These are phyloP conservation scores for Hemisphaericaspora nanyangensis DNA, from an alignment of 805 yeast genomes.

Conservation along the genomic window DNA sequence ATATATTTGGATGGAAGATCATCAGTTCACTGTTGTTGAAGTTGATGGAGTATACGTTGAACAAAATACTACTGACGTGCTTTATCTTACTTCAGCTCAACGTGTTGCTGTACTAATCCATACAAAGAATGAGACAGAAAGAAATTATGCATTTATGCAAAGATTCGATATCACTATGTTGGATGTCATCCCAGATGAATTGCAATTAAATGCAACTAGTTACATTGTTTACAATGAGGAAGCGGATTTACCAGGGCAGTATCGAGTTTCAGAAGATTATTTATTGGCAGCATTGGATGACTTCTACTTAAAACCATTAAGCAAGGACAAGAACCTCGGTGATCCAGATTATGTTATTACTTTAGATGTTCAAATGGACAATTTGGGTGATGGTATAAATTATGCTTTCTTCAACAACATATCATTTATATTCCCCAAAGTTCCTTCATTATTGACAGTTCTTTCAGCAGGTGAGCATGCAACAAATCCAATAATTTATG, in stretches of 20 bases:
- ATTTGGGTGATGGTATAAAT: slow-evolving; percentile 67
- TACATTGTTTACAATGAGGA: slow-evolving; percentile 47
- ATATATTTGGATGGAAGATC: slow-evolving; percentile 39
- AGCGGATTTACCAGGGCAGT: slow-evolving; percentile 14
- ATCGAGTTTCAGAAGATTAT: slow-evolving; percentile 20
- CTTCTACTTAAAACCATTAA: slow-evolving; percentile 62
- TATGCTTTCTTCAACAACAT: slow-evolving; percentile 73
- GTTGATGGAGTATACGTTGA: slow-evolving; percentile 52
- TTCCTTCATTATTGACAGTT: slow-evolving; percentile 62
- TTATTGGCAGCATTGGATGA: slow-evolving; percentile 59
- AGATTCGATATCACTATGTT: slow-evolving; percentile 63
- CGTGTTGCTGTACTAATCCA: slow-evolving; percentile 66
- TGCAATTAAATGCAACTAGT: slow-evolving; percentile 51
- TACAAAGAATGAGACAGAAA: slow-evolving; percentile 42
- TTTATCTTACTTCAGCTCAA: slow-evolving; percentile 76
- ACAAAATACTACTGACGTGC: slow-evolving; percentile 49
- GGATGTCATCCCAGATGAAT: slow-evolving; percentile 57
- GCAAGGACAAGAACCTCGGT: slow-evolving; percentile 37
- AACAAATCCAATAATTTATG: slow-evolving; percentile 59
- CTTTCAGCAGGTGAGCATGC: slow-evolving; percentile 58
- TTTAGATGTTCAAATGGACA: slow-evolving; percentile 62
- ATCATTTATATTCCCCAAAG: slow-evolving; percentile 61
- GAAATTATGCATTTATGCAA: slow-evolving; percentile 59
- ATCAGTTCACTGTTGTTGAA: slow-evolving; percentile 37
- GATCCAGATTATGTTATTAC: slow-evolving; percentile 63